phyloP scores from a whole-genome alignment of 2,329 filamentous ascomycete genomes.

The Pseudogymnoascus destructans region DNA sequence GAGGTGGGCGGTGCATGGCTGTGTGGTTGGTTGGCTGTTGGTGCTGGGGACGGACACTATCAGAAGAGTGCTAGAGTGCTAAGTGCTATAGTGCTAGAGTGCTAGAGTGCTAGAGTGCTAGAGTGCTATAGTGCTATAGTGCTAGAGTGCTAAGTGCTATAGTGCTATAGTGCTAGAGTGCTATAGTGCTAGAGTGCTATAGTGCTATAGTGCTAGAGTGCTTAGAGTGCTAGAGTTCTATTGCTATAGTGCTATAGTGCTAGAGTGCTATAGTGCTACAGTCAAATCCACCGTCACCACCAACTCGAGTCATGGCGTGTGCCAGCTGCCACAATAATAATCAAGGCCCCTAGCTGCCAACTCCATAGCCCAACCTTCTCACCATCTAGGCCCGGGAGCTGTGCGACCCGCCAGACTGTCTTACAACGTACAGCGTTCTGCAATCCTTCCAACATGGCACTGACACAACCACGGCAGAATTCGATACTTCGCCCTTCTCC shows the following conservation, averaged over 20 bases:
- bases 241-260: too few species aligned
- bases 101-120: too few species aligned
- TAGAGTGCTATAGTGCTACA: too few species aligned
- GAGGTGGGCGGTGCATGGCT: not conserved
- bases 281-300: not conserved
- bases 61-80: not conserved
- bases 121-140: too few species aligned
- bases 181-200: too few species aligned
- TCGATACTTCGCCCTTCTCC: not conserved
- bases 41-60: not conserved
- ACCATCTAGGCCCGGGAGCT: not conserved
- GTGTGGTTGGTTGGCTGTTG: not conserved
- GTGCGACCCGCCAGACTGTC: not conserved
- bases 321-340: not conserved
- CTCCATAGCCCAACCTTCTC: not conserved
- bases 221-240: too few species aligned
- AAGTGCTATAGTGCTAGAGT: too few species aligned
- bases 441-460: slow-evolving; percentile 2
- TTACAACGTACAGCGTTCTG: not conserved
- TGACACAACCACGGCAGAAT: not conserved
- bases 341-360: not conserved
- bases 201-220: too few species aligned
- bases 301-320: not conserved
- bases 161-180: too few species aligned
- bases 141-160: too few species aligned